These are phyloP conservation scores for Trichoderma koningiopsis DNA, from an alignment of 2,329 filamentous ascomycete genomes.

Conservation along the genomic window DNA sequence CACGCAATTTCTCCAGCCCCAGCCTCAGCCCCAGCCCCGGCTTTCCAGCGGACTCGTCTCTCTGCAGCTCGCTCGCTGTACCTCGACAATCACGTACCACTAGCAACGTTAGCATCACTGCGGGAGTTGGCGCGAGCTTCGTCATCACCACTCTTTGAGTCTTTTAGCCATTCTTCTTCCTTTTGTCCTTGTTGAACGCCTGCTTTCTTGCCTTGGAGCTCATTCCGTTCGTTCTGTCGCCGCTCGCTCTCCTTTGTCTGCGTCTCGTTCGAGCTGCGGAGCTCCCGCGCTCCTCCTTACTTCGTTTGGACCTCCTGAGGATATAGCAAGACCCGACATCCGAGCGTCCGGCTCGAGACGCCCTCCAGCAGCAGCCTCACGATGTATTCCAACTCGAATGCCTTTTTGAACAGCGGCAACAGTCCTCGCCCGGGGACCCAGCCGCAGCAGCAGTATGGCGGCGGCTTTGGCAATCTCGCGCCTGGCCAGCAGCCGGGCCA, in stretches of 20 bases:
- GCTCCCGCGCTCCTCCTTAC: constrained; percentile 33
- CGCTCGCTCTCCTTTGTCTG: constrained; percentile 6
- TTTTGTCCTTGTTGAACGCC: constrained; percentile 21
- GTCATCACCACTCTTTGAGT: constrained; percentile 24
- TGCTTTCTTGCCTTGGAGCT: constrained; percentile 19
- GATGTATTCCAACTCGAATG: constrained; percentile 92
- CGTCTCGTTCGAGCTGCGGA: constrained; percentile 29
- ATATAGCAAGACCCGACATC: background rate
- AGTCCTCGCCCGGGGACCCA: constrained; percentile 68
- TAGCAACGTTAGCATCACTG: constrained; percentile 21
- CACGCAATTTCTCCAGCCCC: constrained; percentile 29
- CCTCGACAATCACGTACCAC: constrained; percentile 13
- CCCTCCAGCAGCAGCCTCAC: constrained; percentile 21
- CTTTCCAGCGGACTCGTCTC: background rate
- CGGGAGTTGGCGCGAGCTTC: constrained; percentile 27
- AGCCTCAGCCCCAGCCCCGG: constrained; percentile 12
- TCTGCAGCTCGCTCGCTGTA: constrained; percentile 13
- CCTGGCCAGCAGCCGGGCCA: constrained; percentile 46
- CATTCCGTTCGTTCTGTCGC: background rate
- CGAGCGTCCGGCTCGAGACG: constrained; percentile 8
- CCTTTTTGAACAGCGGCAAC: constrained; percentile 80
- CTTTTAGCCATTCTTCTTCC: constrained; percentile 2
- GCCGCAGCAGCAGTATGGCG: constrained; percentile 52
- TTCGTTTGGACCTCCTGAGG: constrained; percentile 19
- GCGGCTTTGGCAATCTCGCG: constrained; percentile 48